A percentile compares a stretch with the other conserved stretches of the same genome.
phyloP scores from a whole-genome alignment of 306 rosid species.

The Cyclanthera cordifolia region DNA sequence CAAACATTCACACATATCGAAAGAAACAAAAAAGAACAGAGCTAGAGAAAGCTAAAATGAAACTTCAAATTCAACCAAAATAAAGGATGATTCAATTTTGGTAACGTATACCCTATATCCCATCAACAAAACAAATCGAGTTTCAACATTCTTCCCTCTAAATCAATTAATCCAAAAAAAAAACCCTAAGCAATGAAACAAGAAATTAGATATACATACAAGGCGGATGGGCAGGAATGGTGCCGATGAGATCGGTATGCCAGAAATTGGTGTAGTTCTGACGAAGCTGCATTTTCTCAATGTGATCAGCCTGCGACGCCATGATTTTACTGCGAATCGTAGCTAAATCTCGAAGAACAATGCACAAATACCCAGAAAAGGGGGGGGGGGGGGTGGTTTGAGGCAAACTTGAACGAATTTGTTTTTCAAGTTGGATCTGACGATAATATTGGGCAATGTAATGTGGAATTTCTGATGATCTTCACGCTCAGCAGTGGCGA shows the following conservation, averaged over 20 bases:
- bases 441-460: background rate
- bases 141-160: background rate
- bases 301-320: constrained; percentile 31
- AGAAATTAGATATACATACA: constrained; percentile 19
- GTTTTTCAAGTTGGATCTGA: background rate
- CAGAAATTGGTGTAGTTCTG: constrained; percentile 46
- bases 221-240: constrained; percentile 30
- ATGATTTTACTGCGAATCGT: constrained; percentile 8
- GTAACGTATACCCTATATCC: background rate
- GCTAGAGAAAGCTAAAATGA: background rate
- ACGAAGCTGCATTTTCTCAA: constrained; percentile 49
- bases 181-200: constrained; percentile 3
- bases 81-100: background rate
- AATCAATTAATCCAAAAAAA: background rate
- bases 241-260: constrained; percentile 41
- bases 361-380: background rate
- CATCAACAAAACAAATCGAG: background rate
- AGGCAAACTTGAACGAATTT: background rate
- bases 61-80: background rate
- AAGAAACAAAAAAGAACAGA: background rate
- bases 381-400: background rate
- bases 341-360: background rate
- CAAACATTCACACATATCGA: too few species aligned
- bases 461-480: constrained; percentile 1
- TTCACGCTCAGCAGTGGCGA: background rate